phyloP scores from a whole-genome alignment of 2,329 filamentous ascomycete species.

The Alternaria hordeiaustralica region DNA sequence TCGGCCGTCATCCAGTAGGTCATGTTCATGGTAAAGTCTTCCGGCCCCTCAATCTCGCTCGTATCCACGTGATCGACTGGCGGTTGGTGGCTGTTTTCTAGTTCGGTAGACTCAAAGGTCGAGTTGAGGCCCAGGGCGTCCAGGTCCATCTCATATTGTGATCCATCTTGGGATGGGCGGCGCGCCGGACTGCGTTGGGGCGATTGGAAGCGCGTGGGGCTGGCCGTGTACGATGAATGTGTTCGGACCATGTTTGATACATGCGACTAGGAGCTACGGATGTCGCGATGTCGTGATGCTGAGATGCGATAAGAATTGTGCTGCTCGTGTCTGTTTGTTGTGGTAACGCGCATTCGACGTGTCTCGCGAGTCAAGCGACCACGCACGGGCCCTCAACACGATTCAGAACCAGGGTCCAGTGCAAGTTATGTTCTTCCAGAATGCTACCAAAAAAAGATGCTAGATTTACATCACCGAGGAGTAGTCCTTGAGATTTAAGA shows the following conservation, averaged over 20 bases:
- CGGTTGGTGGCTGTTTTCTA: constrained; percentile 35
- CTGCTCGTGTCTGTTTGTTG: constrained; percentile 27
- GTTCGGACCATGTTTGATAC: constrained; percentile 38
- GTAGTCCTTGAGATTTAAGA: neutral
- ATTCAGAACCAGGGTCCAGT: neutral
- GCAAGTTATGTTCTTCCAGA: neutral
- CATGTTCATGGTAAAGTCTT: constrained; percentile 53
- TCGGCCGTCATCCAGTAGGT: constrained; percentile 52
- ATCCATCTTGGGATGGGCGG: constrained; percentile 39
- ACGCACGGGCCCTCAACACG: neutral
- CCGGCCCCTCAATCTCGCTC: constrained; percentile 51
- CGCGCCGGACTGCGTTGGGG: constrained; percentile 38
- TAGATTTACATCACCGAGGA: neutral
- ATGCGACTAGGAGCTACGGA: constrained; percentile 5
- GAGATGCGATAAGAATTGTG: constrained; percentile 28
- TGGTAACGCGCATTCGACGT: constrained; percentile 18
- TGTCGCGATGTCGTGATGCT: neutral
- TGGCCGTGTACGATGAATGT: constrained; percentile 45
- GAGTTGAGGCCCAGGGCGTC: constrained; percentile 47
- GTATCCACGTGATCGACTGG: constrained; percentile 47
- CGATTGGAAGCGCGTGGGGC: constrained; percentile 40
- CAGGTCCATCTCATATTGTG: constrained; percentile 49
- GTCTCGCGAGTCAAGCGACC: constrained; percentile 6
- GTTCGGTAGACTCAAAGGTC: constrained; percentile 42
- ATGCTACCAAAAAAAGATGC: neutral